These are phyloP conservation scores for Suhomyces ambrosiae DNA, from an alignment of 1,139 yeast genomes.

Conservation along the genomic window DNA sequence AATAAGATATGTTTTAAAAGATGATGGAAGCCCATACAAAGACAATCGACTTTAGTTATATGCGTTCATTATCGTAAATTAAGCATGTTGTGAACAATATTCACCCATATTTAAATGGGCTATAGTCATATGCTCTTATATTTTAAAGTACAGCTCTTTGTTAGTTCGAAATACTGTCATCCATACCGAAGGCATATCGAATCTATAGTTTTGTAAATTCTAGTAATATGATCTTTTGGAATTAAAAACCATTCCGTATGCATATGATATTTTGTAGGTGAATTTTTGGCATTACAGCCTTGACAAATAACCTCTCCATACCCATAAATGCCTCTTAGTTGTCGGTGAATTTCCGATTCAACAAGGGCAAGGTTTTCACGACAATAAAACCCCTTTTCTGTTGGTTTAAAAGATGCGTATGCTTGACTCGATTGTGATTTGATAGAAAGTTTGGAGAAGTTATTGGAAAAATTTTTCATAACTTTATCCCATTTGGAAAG, in stretches of 20 bases:
- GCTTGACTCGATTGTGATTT: background rate
- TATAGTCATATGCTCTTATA: no score
- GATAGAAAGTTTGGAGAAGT: slow-evolving; percentile 13
- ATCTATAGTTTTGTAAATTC: slow-evolving; percentile 46
- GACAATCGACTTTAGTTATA: no score
- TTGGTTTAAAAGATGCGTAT: slow-evolving; percentile 3
- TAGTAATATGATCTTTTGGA: slow-evolving; percentile 43
- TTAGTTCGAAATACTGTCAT: no score
- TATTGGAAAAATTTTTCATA: slow-evolving; percentile 9
- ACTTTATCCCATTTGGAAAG: slow-evolving; percentile 5
- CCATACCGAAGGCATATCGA: slow-evolving; percentile 19
- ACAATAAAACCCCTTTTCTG: slow-evolving; percentile 37
- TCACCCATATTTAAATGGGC: no score
- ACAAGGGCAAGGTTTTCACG: slow-evolving; percentile 29
- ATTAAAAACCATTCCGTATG: slow-evolving; percentile 65
- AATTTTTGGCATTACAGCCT: slow-evolving; percentile 29
- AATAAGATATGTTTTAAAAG: no score
- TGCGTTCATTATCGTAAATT: no score
- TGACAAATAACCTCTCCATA: slow-evolving; percentile 46
- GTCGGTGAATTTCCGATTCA: slow-evolving; percentile 45
- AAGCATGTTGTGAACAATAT: no score
- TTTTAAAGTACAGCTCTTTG: no score
- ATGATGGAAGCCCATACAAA: no score
- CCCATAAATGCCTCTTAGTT: slow-evolving; percentile 40
- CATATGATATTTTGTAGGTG: slow-evolving; percentile 28